Base-by-base conservation (phyloP, 768 basidiomycete genomes). In the Hygrophorus russula region DNA sequence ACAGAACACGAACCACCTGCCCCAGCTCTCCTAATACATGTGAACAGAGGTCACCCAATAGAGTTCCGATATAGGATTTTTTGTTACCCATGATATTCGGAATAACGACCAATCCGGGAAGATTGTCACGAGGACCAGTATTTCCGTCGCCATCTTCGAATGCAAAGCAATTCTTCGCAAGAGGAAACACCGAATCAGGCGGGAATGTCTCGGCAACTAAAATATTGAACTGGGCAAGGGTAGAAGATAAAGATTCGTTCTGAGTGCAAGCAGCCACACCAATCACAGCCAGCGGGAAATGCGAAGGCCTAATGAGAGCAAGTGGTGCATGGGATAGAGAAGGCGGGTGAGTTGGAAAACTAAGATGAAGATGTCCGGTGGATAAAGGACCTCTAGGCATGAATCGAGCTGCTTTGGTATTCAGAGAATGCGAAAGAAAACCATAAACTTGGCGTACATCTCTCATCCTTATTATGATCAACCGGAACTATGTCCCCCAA, bases 71-170 rank as follows among this genome's bases (percentile, higher is more conserved):
- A 57, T 93, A 92, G 24, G 89, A 61, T 52, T 78, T 83, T 59
- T 90, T 87, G 53, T 93, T 90, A 5, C 84, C 85, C 77, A 91
- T 87, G 52, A 80, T 74, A 49, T 73, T 77, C 2, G 91, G 92
- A 39, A 96, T 85, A 19, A 88, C 69, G 14, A 86, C 75, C 30
- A 92, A 58, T 13, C 82, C 82, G 19, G 75, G 68, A 11, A 76
- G 64, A 41, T 64, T 68, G 41, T 77, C 75, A 6, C 71, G 70
- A 28, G 76, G 64, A 46, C 78, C 74, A 24, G 76, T 60, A 47
- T 75, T 73, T 24, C 65, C 68, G 30, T 76, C 79, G 28, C 73
- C 73, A 57, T 85, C 77, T 58, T 92, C 89, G 50, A 93, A 96
- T 6, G 84, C 82, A 58, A 89, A 88, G 56, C 87, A 89, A 45